Base-by-base conservation (phyloP, 2,329 filamentous ascomycete genomes). In the Ophiostoma perfectum region DNA sequence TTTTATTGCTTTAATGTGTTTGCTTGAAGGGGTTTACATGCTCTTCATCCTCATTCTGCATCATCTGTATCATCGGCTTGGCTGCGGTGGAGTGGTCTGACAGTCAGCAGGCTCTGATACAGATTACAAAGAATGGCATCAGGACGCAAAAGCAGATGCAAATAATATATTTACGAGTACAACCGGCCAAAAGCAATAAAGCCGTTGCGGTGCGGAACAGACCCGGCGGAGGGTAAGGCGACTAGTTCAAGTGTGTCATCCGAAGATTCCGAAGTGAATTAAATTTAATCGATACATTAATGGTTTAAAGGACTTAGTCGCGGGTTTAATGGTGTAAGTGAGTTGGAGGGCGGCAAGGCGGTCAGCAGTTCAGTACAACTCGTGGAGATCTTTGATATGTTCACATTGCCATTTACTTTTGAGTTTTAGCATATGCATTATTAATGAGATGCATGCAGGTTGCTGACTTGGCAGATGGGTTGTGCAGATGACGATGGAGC, bases 261-360 rank as follows among this genome's bases (percentile, higher is more conserved):
- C 55, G 55, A 60, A 14, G 55, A 60, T 60, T 38, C 55, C 55
- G 55, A 12, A 9, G 2, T 9, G n/a, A 38, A 60, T 16, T 8
- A 60, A 60, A 16, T 60, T 39, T 16, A 60, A 60, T 39, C 55
- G 27, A 4, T 38, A 38, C 36, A 38, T 60, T 38, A 60, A 38
- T 60, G 11, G 27, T 60, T 12, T 60, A 60, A 60, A 14, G 5
- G 55, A 60, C 27, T 38, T 27, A 9, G 11, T 39, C 27, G n/a
- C 55, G 55, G 55, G 38, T 38, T 60, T 60, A 60, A 27, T 60
- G 4, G 55, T 60, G 55, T 60, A 38, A 60, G 55, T 60, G 27
- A 27, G 7, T 9, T 11, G 14, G 6, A 18, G 49, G 11, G 47
- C n/a, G n/a, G 4, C 7, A 27, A 27, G 27, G 27, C 27, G 27